Base-by-base conservation (phyloP, 805 yeast species). In the Schwanniomyces occidentalis region DNA sequence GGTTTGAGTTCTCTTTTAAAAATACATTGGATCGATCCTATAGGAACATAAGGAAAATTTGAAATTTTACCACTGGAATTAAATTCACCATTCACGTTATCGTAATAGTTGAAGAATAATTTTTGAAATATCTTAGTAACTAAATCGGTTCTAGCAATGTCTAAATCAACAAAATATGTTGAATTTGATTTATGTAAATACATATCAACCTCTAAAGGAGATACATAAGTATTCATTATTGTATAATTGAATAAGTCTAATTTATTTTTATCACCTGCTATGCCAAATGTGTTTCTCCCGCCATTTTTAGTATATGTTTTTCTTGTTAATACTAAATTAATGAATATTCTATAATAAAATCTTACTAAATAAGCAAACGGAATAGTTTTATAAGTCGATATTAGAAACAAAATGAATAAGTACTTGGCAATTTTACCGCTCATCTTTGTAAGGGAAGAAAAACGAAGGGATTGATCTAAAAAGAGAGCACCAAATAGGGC, bases 141-240 rank as follows among this genome's bases (percentile, higher is more conserved):
- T 35, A 82, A 58, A 37, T 79, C 77, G 6, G 85, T 71, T 53
- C 97, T 76, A 3, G 86, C 79, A 42, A 88, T 69, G 54, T 90
- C 97, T 54, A 87, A 65, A 46, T 90, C 97, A 13, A 70, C 63
- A 51, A 85, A 83, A 60, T 90, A 91, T 1, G 95, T 84, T 5
- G 91, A 80, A 56, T 91, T 91, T 37, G 84, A 78, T 64, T 90
- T 91, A 66, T 90, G 98, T 30, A 88, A 49, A 52, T 87, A 87
- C 65, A 85, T 75, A 58, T 90, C 97, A 52, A 87, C 80, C 54
- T 90, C 97, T 51, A 85, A 61, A 6, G 85, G 78, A 1, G 91
- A 81, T 18, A 84, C 85, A 40, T 76, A 77, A 0, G 89, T 74
- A 15, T 56, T 44, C 44, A 65, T 65, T 9, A 54, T 48, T 1